These are phyloP conservation scores for Diutina scorzettiae DNA, from an alignment of 1,139 yeast species.

Conservation along the genomic window DNA sequence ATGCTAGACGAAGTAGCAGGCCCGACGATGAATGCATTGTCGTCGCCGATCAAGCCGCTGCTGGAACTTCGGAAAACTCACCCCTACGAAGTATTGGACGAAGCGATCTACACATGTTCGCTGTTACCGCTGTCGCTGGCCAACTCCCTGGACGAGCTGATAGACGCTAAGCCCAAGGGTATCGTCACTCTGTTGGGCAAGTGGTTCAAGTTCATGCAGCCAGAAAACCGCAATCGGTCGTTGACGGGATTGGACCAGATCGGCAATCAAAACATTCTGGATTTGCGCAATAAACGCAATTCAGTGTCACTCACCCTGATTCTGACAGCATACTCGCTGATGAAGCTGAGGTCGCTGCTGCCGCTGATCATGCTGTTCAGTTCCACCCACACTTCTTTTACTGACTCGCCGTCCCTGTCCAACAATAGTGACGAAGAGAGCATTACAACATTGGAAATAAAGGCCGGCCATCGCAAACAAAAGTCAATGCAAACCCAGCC, in stretches of 20 bases:
- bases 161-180: slow-evolving; percentile 2
- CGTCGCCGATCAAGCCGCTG: slow-evolving; percentile 11
- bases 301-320: slow-evolving; percentile 30
- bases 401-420: slow-evolving; percentile 5
- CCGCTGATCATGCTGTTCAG: slow-evolving; percentile 32
- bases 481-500: slow-evolving; percentile 17
- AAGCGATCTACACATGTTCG: slow-evolving; percentile 53
- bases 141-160: neutral
- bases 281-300: slow-evolving; percentile 14
- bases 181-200: slow-evolving; percentile 27
- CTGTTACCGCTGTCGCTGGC: slow-evolving; percentile 17
- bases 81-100: slow-evolving; percentile 69
- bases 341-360: slow-evolving; percentile 28
- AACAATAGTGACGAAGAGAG: slow-evolving; percentile 1
- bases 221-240: slow-evolving; percentile 13
- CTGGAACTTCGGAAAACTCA: slow-evolving; percentile 37
- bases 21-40: neutral
- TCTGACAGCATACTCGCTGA: slow-evolving; percentile 21
- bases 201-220: slow-evolving; percentile 24
- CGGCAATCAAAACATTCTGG: slow-evolving; percentile 7
- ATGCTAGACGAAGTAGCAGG: slow-evolving; percentile 9
- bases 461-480: neutral
- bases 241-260: slow-evolving; percentile 4
- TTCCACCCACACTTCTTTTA: slow-evolving; percentile 12
- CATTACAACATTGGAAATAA: slow-evolving; percentile 1